These are phyloP conservation scores for Saccharomyces pastorianus DNA, from an alignment of 1,139 yeast species.

Conservation along the genomic window DNA sequence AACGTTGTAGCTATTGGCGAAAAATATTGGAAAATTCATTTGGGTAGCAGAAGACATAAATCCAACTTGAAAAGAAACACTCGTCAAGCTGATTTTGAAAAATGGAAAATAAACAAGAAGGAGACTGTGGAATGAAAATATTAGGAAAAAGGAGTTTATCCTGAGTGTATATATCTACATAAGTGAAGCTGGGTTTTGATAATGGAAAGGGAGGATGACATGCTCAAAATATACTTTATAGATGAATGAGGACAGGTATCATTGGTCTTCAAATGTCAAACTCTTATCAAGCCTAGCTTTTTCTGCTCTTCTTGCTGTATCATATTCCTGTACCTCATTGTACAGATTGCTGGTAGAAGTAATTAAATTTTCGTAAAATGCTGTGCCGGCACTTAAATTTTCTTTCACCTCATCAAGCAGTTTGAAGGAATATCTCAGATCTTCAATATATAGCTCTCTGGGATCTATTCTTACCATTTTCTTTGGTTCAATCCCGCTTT, in stretches of 20 bases:
- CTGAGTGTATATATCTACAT: background rate
- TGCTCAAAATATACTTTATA: background rate
- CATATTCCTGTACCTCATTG: conserved; percentile 6
- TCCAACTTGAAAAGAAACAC: conserved; percentile 36
- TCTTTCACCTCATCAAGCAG: conserved; percentile 34
- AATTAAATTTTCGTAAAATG: conserved; percentile 60
- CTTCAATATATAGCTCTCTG: conserved; percentile 20
- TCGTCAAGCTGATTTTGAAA: conserved; percentile 39
- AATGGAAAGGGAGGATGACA: background rate
- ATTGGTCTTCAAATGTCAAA: background rate
- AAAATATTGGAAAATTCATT: conserved; percentile 60
- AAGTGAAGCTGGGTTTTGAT: background rate
- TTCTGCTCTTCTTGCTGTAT: conserved; percentile 3
- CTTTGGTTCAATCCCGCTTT: background rate
- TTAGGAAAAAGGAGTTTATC: conserved; percentile 1
- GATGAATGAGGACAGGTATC: background rate
- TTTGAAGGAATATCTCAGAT: conserved; percentile 18
- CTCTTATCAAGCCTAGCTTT: background rate
- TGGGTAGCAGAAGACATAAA: conserved; percentile 57
- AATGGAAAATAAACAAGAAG: conserved; percentile 29
- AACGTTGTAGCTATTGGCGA: conserved; percentile 66
- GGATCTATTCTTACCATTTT: conserved; percentile 15
- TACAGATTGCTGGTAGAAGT: conserved; percentile 27
- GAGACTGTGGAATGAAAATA: conserved; percentile 6
- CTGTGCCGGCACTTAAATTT: conserved; percentile 60